Evolutionary conservation across 352 stramenopile genomes (phyloP).

Genomic region (Phytophthora cactorum): DNA sequence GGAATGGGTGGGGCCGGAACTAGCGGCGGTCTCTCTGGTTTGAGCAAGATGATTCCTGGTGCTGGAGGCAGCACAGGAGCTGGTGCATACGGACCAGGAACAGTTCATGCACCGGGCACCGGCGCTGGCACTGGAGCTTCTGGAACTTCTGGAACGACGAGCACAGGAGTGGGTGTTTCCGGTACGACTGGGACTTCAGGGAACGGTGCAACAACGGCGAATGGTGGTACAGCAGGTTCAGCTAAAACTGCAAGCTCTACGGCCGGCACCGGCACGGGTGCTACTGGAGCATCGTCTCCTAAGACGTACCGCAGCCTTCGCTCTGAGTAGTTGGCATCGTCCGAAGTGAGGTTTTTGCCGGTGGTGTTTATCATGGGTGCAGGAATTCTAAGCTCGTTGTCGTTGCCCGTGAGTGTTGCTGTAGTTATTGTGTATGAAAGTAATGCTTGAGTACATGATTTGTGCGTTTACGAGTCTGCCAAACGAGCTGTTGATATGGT

Average conservation of each 20-base stretch:
- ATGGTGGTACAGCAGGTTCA: neutral
- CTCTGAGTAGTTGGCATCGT: neutral
- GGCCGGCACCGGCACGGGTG: neutral
- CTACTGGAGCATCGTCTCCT: neutral
- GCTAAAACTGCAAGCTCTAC: neutral
- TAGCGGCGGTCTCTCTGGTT: constrained; percentile 6
- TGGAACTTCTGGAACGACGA: neutral
- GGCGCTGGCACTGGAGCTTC: neutral
- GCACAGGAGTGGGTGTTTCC: neutral
- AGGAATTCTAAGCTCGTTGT: too few species aligned
- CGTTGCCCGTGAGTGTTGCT: too few species aligned
- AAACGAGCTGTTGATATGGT: too few species aligned
- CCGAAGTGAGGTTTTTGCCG: too few species aligned
- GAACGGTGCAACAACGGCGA: neutral
- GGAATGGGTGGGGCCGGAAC: constrained; percentile 1
- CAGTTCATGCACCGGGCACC: constrained; percentile 7
- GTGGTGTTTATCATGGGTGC: too few species aligned
- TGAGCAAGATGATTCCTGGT: constrained; percentile 14
- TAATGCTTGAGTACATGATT: too few species aligned
- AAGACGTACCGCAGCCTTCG: neutral
- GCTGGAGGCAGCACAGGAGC: constrained; percentile 6
- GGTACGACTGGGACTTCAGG: neutral
- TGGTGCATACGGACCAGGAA: constrained; percentile 2
- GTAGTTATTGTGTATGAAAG: too few species aligned
- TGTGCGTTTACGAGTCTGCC: too few species aligned